Evolutionary conservation across 2,329 filamentous ascomycete genomes (phyloP), one percentile per base, ranked within the genome.

Genomic region (Seiridium cupressi): DNA sequence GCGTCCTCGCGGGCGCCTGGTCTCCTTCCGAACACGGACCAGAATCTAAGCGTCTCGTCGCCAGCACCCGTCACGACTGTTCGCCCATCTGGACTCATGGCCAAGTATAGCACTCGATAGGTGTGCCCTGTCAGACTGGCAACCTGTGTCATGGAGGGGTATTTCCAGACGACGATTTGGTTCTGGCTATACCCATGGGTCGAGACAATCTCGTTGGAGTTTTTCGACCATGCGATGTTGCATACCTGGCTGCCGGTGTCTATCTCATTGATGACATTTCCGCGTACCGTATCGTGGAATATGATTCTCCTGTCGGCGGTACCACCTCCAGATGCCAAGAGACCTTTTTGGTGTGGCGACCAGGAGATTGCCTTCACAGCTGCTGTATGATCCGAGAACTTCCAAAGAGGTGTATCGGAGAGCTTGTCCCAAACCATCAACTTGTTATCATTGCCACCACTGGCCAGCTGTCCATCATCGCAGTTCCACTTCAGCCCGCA

Each of bases 81-180:
- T 67, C 93, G 87, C 18, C 95, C 95, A 70, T 98, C 94, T 1
- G 95, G 95, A 71, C 93, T 97, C 93, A 98, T 98, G 38, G 93
- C 93, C 57, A 99, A 82, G 73, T 98, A 99, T 3, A 99, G 82
- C 10, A 99, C 95, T 70, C 95, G 90, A 76, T 96, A 98, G 1
- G 95, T 99, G 74, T 99, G 95, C 0, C 95, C 95, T 0, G 95
- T 99, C 51, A 99, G 81, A 66, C 92, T 96, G 46, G 92, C 94
- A 7, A 99, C 93, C 73, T 98, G 95, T 54, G 92, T 92, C 95
- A 99, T 98, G 66, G 90, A 93, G 1, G 95, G 95, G 72, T 99
- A 99, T 72, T 99, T 99, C 95, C 95, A 99, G 59, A 99, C 92
- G 44, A 98, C 94, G 68, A 99, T 97, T 75, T 98, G 95, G 73